A percentile compares a stretch with the other conserved stretches of the same genome.
phyloP scores from a whole-genome alignment of 768 basidiomycete genomes.

The Solioccasus polychromus region DNA sequence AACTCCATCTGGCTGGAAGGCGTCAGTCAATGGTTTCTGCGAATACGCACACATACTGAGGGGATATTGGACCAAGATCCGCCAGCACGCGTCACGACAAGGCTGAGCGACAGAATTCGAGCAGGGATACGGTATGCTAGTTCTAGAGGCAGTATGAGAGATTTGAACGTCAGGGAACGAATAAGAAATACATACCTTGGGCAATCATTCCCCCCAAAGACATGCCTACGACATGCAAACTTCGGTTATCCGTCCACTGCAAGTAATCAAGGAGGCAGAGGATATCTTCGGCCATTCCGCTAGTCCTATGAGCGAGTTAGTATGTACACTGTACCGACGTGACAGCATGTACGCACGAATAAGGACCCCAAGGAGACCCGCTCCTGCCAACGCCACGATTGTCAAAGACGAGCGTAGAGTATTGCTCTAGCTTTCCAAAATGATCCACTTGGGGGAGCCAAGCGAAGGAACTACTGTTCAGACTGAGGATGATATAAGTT shows the following conservation, averaged over 20 bases:
- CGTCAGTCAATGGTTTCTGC: background rate
- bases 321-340: background rate
- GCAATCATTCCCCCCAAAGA: conserved; percentile 87
- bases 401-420: conserved; percentile 73
- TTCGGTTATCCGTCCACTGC: conserved; percentile 62
- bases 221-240: conserved; percentile 68
- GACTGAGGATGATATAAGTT: conserved; percentile 30
- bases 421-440: conserved; percentile 53
- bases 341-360: conserved; percentile 50
- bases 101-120: conserved; percentile 61
- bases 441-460: conserved; percentile 66
- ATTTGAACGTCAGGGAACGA: background rate
- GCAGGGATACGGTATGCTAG: conserved; percentile 63
- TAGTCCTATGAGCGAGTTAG: conserved; percentile 45
- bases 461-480: conserved; percentile 61
- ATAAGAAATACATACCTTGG: conserved; percentile 45
- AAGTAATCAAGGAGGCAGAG: conserved; percentile 65
- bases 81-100: conserved; percentile 71
- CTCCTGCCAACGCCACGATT: conserved; percentile 84
- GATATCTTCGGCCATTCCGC: conserved; percentile 75
- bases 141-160: conserved; percentile 41
- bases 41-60: conserved; percentile 42
- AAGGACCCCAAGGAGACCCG: conserved; percentile 67
- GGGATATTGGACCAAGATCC: conserved; percentile 61
- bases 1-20: conserved; percentile 39